Percentiles rank a stretch among this genome's conserved stretches.
phyloP scores from a whole-genome alignment of 208 protist species.

The Borovskyia barvae region DNA sequence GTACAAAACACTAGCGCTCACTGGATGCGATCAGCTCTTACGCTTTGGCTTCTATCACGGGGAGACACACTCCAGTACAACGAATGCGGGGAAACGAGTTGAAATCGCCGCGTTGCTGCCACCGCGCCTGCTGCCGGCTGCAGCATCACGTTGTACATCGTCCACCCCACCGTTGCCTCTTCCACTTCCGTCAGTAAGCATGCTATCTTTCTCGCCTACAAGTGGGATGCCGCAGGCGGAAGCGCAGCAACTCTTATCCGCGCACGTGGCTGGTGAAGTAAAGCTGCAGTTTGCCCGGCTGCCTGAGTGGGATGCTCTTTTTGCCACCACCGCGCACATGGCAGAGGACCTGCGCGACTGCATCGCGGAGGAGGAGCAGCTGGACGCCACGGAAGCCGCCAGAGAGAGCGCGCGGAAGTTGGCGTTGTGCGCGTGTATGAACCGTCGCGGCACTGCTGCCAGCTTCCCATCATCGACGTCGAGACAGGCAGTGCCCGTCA shows the following conservation, averaged over 20 bases:
- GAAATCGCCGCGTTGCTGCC: conserved; percentile 19
- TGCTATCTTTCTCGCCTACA: too few species aligned
- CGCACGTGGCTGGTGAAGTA: conserved; percentile 1
- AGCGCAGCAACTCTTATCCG: conserved; percentile 12
- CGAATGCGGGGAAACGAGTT: conserved; percentile 21
- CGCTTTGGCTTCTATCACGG: conserved; percentile 35
- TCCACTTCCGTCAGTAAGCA: not conserved
- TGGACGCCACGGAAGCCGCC: conserved; percentile 5
- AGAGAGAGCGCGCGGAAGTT: conserved; percentile 1
- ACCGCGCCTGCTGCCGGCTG: not conserved
- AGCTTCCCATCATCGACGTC: not conserved
- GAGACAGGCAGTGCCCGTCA: too few species aligned
- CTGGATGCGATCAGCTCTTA: conserved; percentile 14
- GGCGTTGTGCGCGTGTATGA: not conserved
- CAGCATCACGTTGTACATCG: not conserved
- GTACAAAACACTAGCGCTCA: conserved; percentile 7
- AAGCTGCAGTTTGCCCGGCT: not conserved
- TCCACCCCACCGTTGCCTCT: too few species aligned
- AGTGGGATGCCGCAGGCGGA: not conserved
- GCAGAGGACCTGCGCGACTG: not conserved
- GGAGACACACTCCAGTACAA: conserved; percentile 11
- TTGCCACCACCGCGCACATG: conserved; percentile 1
- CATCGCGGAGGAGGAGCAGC: not conserved
- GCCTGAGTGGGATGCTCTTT: conserved; percentile 17
- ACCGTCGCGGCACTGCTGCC: not conserved